These are phyloP conservation scores for Lactarius quietus DNA, from an alignment of 768 basidiomycete genomes.

Conservation along the genomic window DNA sequence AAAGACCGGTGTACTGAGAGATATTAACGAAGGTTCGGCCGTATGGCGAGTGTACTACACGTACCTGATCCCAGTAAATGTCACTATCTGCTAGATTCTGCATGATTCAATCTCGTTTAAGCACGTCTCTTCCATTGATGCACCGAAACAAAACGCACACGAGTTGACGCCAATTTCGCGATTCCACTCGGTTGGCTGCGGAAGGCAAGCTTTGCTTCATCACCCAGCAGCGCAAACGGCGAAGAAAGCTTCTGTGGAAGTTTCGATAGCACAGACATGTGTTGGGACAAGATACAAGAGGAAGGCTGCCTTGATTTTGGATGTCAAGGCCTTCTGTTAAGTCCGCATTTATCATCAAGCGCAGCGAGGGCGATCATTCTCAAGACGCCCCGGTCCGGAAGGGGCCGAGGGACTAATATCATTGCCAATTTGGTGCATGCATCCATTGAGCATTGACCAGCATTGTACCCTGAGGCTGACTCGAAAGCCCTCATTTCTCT, in stretches of 20 bases:
- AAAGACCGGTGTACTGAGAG: conserved; percentile 71
- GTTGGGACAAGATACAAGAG: neutral
- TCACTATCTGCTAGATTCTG: conserved; percentile 76
- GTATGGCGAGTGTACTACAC: conserved; percentile 24
- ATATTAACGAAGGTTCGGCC: neutral
- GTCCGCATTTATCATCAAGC: neutral
- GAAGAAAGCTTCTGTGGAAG: conserved; percentile 69
- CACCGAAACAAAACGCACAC: conserved; percentile 50
- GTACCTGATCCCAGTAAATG: conserved; percentile 87
- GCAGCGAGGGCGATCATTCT: neutral
- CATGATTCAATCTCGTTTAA: conserved; percentile 9
- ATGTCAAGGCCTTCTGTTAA: neutral
- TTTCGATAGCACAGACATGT: conserved; percentile 55
- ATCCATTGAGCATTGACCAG: too few species aligned
- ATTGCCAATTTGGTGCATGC: too few species aligned
- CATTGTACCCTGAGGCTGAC: too few species aligned
- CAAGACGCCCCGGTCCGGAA: neutral
- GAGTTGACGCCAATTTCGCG: conserved; percentile 63
- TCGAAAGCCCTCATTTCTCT: too few species aligned
- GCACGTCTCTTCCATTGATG: neutral
- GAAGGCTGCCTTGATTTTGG: neutral
- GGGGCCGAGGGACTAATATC: too few species aligned
- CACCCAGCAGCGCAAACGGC: conserved; percentile 74
- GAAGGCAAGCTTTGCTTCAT: conserved; percentile 88
- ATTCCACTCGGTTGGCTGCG: conserved; percentile 80